Conservation (phyloP, 805 yeast genomes). For the Metschnikowia santaceciliae region DNA sequence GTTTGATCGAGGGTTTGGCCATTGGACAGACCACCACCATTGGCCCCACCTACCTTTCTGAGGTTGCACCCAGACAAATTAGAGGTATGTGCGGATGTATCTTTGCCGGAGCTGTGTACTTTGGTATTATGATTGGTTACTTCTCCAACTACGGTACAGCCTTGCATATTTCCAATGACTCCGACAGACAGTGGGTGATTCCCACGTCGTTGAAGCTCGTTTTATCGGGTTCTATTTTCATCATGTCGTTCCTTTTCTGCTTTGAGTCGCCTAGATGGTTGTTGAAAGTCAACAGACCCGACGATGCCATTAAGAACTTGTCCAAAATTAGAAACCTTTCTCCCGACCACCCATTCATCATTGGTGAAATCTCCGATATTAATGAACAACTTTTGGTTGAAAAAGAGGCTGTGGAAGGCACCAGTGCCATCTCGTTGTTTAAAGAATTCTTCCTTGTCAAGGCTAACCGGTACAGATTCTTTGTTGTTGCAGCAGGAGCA, state of each 20-base stretch:
- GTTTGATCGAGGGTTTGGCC: slow-evolving; percentile 52
- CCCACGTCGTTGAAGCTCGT: slow-evolving; percentile 49
- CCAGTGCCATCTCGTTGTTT: slow-evolving; percentile 17
- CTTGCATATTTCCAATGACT: slow-evolving; percentile 34
- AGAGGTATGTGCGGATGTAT: slow-evolving; percentile 52
- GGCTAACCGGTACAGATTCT: slow-evolving; percentile 44
- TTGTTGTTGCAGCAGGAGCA: slow-evolving; percentile 37
- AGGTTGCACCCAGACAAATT: slow-evolving; percentile 48
- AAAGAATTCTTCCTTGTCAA: slow-evolving; percentile 34
- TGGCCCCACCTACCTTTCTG: slow-evolving; percentile 52
- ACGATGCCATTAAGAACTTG: slow-evolving; percentile 37
- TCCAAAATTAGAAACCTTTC: slow-evolving; percentile 43
- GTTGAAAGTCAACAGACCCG: slow-evolving; percentile 38
- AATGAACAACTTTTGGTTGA: slow-evolving; percentile 56
- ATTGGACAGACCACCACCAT: slow-evolving; percentile 56
- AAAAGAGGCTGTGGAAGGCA: slow-evolving; percentile 42
- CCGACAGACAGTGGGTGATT: slow-evolving; percentile 47
- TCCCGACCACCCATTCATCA: slow-evolving; percentile 45
- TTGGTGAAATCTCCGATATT: slow-evolving; percentile 43
- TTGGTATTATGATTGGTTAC: slow-evolving; percentile 49
- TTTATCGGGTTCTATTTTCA: slow-evolving; percentile 43
- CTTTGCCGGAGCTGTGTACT: slow-evolving; percentile 55
- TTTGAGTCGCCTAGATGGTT: slow-evolving; percentile 53
- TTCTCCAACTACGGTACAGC: slow-evolving; percentile 50
- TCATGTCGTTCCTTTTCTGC: slow-evolving; percentile 40